These are phyloP conservation scores for Leccinum subtestaceum DNA, from an alignment of 768 basidiomycete species.

Conservation along the genomic window DNA sequence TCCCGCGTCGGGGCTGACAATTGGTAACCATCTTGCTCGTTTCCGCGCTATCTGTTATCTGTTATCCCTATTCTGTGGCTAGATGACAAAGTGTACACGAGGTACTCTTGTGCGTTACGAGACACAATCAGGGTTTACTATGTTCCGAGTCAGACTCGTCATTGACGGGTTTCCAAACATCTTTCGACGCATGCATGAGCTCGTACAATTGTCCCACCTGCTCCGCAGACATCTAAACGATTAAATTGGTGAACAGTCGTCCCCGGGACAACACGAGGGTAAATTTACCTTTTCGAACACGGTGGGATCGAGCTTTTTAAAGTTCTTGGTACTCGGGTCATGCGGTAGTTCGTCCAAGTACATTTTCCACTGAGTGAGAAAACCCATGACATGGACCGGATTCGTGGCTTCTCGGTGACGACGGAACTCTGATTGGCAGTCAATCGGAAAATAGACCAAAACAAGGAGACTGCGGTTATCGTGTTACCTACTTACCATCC, in stretches of 20 bases:
- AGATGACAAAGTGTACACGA: slow-evolving; percentile 8
- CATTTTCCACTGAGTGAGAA: slow-evolving; percentile 91
- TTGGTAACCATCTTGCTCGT: neutral
- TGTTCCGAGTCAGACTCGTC: slow-evolving; percentile 3
- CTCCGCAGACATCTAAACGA: slow-evolving; percentile 74
- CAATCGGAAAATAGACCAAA: neutral
- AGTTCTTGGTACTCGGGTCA: slow-evolving; percentile 39
- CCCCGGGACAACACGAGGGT: neutral
- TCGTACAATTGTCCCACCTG: slow-evolving; percentile 94
- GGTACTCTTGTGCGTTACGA: neutral
- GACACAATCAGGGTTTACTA: slow-evolving; percentile 13
- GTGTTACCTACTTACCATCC: slow-evolving; percentile 45
- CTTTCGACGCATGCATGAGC: slow-evolving; percentile 87
- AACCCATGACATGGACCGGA: slow-evolving; percentile 89
- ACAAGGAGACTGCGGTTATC: neutral
- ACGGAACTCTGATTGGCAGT: slow-evolving; percentile 68
- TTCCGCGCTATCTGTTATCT: neutral
- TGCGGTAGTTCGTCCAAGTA: slow-evolving; percentile 76
- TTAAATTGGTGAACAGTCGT: neutral
- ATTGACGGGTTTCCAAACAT: slow-evolving; percentile 70
- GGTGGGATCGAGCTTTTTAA: slow-evolving; percentile 68
- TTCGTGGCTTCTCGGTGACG: slow-evolving; percentile 78
- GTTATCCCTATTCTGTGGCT: slow-evolving; percentile 4
- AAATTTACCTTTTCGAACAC: slow-evolving; percentile 68
- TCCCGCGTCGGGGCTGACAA: neutral